Conservation (phyloP, 2,329 filamentous ascomycete genomes). For the Botrytis squamosa region DNA sequence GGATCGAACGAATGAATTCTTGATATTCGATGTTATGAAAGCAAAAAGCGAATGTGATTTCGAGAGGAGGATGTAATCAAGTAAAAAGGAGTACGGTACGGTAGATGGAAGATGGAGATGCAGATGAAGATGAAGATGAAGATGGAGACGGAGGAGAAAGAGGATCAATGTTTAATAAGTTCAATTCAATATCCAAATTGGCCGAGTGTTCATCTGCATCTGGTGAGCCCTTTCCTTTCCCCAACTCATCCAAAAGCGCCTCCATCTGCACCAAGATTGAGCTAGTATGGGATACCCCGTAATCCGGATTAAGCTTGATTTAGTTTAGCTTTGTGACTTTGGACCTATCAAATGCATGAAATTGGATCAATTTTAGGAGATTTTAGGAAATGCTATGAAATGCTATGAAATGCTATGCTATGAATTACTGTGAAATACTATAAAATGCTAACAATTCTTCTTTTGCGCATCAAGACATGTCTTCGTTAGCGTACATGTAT, state of each 20-base stretch:
- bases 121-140: not conserved
- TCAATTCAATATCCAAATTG: not conserved
- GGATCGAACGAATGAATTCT: not conserved
- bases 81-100: not conserved
- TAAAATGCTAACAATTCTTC: too few relatives aligned
- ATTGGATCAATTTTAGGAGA: too few relatives aligned
- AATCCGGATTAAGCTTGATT: not conserved
- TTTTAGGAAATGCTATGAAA: too few relatives aligned
- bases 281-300: not conserved
- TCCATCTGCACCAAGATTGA: conserved; percentile 12
- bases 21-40: not conserved
- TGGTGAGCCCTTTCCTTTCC: not conserved
- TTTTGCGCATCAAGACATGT: not conserved
- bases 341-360: not conserved
- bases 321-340: too few relatives aligned
- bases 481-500: not conserved
- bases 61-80: not conserved
- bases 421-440: too few relatives aligned
- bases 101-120: not conserved
- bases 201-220: not conserved
- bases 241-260: conserved; percentile 9
- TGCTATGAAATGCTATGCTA: too few relatives aligned
- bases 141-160: not conserved
- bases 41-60: conserved; percentile 16
- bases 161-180: not conserved